phyloP scores from a whole-genome alignment of 495 filamentous ascomycete genomes.

The Aspergillus carlsbadensis region DNA sequence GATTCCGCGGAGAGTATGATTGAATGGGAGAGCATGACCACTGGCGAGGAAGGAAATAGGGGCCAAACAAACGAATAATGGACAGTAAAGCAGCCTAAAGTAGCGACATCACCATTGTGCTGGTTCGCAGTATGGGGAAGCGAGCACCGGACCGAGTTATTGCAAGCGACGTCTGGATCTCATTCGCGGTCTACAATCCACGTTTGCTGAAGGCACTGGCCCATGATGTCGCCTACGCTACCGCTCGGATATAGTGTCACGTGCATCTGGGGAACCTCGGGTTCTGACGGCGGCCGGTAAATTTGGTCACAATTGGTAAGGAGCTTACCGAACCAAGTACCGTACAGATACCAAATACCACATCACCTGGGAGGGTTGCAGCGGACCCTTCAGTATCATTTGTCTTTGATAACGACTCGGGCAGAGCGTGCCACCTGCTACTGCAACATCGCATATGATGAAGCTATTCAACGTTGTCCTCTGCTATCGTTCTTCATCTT shows the following conservation, averaged over 20 bases:
- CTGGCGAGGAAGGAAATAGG: background rate
- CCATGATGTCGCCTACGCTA: slow-evolving; percentile 80
- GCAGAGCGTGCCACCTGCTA: background rate
- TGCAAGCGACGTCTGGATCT: background rate
- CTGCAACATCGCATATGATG: slow-evolving; percentile 1
- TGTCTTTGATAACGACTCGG: background rate
- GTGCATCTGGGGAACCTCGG: background rate
- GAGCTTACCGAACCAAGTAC: slow-evolving; percentile 10
- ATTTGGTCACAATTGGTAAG: background rate
- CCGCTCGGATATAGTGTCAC: slow-evolving; percentile 36
- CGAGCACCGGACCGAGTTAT: background rate
- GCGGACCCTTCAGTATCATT: background rate
- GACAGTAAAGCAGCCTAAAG: slow-evolving; percentile 4
- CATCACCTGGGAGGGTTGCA: slow-evolving; percentile 3
- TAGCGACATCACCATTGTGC: slow-evolving; percentile 1
- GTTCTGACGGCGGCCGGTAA: background rate
- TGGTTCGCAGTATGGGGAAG: slow-evolving; percentile 1
- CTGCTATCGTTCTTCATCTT: background rate
- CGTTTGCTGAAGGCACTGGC: slow-evolving; percentile 52
- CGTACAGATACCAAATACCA: slow-evolving; percentile 14
- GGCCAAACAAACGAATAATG: background rate
- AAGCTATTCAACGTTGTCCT: slow-evolving; percentile 3
- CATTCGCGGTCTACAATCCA: slow-evolving; percentile 2
- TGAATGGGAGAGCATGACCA: background rate
- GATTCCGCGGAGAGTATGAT: slow-evolving; percentile 3